Percentiles rank a stretch among this genome's conserved stretches.
Evolutionary conservation across 257 asterid species (phyloP).

Genomic region (Scutellaria minor): DNA sequence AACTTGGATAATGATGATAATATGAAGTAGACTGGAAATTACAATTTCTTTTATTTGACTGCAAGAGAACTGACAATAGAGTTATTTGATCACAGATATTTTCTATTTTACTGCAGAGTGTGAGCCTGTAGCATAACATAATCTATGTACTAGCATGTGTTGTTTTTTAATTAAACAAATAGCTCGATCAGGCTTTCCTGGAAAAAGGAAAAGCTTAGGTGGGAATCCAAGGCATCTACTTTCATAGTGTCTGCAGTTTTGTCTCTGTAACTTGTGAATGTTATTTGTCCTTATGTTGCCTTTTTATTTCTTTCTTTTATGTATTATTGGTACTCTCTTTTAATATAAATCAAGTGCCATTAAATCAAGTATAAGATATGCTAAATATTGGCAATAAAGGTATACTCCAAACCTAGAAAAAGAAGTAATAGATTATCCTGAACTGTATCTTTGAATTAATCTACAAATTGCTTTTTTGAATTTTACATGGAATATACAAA

Average conservation of each 20-base stretch:
- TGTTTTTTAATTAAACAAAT: constrained; percentile 4
- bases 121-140: constrained; percentile 27
- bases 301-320: too few species aligned
- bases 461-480: constrained; percentile 29
- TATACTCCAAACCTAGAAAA: not conserved
- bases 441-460: constrained; percentile 22
- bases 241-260: constrained; percentile 8
- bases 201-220: constrained; percentile 4
- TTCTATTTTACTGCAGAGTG: constrained; percentile 20
- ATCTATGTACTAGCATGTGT: constrained; percentile 1
- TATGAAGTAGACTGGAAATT: too few species aligned
- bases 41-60: too few species aligned
- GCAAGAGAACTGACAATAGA: too few species aligned
- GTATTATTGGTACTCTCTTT: too few species aligned
- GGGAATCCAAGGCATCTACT: constrained; percentile 41
- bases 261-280: constrained; percentile 37
- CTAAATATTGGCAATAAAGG: not conserved
- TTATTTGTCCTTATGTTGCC: constrained; percentile 34
- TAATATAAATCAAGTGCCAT: too few species aligned
- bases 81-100: not conserved
- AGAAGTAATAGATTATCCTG: not conserved
- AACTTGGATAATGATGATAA: too few species aligned
- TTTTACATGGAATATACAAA: constrained; percentile 17
- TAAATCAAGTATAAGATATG: too few species aligned
- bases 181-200: not conserved